These are phyloP conservation scores for Fusarium tjaetaba DNA, from an alignment of 2,329 filamentous ascomycete species.

Conservation along the genomic window DNA sequence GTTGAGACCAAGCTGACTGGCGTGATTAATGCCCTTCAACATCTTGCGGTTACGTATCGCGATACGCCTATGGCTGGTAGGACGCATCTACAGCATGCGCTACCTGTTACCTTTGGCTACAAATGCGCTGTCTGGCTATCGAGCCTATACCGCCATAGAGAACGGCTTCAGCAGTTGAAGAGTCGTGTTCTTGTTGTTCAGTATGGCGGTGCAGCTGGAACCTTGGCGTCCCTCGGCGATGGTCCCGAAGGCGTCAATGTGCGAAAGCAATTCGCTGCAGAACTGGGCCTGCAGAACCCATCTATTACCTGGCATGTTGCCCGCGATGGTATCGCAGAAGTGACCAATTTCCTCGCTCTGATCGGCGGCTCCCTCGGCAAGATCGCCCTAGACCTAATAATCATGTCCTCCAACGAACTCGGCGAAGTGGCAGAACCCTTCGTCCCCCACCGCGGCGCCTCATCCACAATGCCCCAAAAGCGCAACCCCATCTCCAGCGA, in stretches of 20 bases:
- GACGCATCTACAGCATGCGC: conserved; percentile 66
- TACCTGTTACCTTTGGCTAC: conserved; percentile 67
- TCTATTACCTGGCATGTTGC: conserved; percentile 67
- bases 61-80: conserved; percentile 67
- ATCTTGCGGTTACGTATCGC: conserved; percentile 56
- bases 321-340: conserved; percentile 63
- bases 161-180: conserved; percentile 58
- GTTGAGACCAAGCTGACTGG: conserved; percentile 56
- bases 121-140: conserved; percentile 66
- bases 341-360: conserved; percentile 62
- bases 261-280: conserved; percentile 58
- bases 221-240: conserved; percentile 57
- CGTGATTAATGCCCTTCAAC: conserved; percentile 54
- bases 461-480: conserved; percentile 68
- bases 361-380: conserved; percentile 65
- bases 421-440: conserved; percentile 62
- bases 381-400: conserved; percentile 64
- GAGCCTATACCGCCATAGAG: conserved; percentile 57
- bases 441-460: conserved; percentile 63
- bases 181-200: conserved; percentile 61
- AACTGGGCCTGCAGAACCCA: conserved; percentile 59
- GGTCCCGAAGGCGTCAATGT: conserved; percentile 60
- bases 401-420: conserved; percentile 67
- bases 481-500: conserved; percentile 68
- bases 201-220: conserved; percentile 66